phyloP scores from a whole-genome alignment of 805 yeast genomes.

The Wickerhamomyces sydowiorum region DNA sequence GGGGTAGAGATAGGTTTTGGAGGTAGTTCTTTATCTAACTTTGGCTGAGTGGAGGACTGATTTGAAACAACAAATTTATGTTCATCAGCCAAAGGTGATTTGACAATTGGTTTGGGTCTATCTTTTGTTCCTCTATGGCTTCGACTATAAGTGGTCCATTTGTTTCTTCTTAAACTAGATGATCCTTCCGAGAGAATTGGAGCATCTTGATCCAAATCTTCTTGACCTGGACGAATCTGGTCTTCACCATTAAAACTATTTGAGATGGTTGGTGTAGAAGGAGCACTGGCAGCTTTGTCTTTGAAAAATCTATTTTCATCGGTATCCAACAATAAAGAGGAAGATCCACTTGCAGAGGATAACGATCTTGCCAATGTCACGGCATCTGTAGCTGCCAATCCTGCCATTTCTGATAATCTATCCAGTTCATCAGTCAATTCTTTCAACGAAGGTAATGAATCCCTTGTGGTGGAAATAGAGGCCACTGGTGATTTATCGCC shows the following conservation, averaged over 20 bases:
- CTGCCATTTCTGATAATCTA: slow-evolving; percentile 68
- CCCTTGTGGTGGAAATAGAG: slow-evolving; percentile 6
- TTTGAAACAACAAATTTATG: neutral
- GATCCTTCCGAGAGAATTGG: slow-evolving; percentile 12
- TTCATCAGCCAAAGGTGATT: slow-evolving; percentile 13
- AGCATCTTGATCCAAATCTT: slow-evolving; percentile 20
- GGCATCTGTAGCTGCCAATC: slow-evolving; percentile 75
- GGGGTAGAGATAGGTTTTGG: neutral
- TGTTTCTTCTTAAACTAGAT: slow-evolving; percentile 35
- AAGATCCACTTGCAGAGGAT: slow-evolving; percentile 62
- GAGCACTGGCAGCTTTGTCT: neutral
- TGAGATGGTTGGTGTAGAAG: neutral
- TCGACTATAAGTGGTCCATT: slow-evolving; percentile 46
- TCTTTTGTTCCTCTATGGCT: slow-evolving; percentile 22
- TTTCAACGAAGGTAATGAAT: slow-evolving; percentile 54
- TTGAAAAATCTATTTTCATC: slow-evolving; percentile 4
- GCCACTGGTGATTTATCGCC: neutral
- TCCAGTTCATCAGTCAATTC: slow-evolving; percentile 74
- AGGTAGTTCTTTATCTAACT: slow-evolving; percentile 4
- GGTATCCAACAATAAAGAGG: slow-evolving; percentile 6
- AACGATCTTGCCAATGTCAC: slow-evolving; percentile 76
- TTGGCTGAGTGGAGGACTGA: slow-evolving; percentile 9
- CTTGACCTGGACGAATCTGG: slow-evolving; percentile 2
- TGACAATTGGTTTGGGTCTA: slow-evolving; percentile 3
- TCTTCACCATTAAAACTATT: neutral